Percentiles rank a stretch among this genome's conserved stretches.
These are phyloP conservation scores for Suillus weaverae DNA, from an alignment of 768 basidiomycete genomes.

Conservation along the genomic window DNA sequence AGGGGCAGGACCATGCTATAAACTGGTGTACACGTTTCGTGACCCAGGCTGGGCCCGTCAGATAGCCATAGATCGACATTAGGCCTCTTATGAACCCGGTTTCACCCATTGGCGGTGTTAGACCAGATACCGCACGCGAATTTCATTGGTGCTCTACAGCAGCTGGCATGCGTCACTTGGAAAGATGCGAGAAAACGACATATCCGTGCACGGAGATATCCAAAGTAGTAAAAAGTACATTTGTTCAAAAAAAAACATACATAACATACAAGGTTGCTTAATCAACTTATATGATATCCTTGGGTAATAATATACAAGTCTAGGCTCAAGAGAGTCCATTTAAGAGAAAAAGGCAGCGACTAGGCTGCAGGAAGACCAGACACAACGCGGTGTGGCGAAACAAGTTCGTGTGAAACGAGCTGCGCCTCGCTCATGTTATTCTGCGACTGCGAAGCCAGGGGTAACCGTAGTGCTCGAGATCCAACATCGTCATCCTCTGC, in stretches of 20 bases:
- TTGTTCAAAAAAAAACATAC: slow-evolving; percentile 17
- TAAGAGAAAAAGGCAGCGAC: background rate
- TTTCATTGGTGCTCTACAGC: slow-evolving; percentile 10
- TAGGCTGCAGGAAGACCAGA: slow-evolving; percentile 13
- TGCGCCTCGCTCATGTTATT: slow-evolving; percentile 50
- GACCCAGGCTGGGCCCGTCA: background rate
- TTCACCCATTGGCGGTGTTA: background rate
- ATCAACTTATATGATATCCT: slow-evolving; percentile 1
- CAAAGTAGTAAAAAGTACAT: slow-evolving; percentile 20
- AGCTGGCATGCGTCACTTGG: slow-evolving; percentile 11
- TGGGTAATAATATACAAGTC: slow-evolving; percentile 4
- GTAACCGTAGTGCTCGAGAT: slow-evolving; percentile 12
- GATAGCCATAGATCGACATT: background rate
- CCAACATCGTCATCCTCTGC: slow-evolving; percentile 16
- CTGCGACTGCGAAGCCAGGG: slow-evolving; percentile 20
- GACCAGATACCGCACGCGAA: background rate
- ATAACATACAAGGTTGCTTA: slow-evolving; percentile 17
- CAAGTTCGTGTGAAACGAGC: slow-evolving; percentile 25
- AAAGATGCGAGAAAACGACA: slow-evolving; percentile 13
- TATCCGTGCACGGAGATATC: slow-evolving; percentile 7
- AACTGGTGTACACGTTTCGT: background rate
- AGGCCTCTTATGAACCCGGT: background rate
- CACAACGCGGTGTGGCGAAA: slow-evolving; percentile 16
- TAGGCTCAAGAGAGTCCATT: slow-evolving; percentile 5
- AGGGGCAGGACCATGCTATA: background rate